These are phyloP conservation scores for Emergomyces pasteurianus DNA, from an alignment of 2,329 filamentous ascomycete genomes.

Conservation along the genomic window DNA sequence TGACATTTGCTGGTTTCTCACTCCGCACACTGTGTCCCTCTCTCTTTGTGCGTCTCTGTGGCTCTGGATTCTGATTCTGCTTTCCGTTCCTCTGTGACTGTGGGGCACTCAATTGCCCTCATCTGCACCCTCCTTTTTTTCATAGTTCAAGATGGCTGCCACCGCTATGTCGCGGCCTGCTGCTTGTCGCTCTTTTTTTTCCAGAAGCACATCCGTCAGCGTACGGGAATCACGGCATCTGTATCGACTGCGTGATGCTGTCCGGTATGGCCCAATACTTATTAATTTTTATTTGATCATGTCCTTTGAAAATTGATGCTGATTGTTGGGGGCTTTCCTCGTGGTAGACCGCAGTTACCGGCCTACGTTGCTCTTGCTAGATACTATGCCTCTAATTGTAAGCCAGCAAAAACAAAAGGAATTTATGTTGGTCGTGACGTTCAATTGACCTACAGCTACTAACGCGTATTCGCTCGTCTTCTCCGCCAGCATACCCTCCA, in stretches of 20 bases:
- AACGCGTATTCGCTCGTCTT: slow-evolving; percentile 6
- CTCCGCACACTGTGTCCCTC: not conserved
- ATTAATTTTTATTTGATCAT: not conserved
- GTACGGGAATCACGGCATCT: slow-evolving; percentile 35
- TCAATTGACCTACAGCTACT: not conserved
- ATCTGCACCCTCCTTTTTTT: not conserved
- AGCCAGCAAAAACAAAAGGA: slow-evolving; percentile 16
- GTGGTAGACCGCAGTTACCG: slow-evolving; percentile 33
- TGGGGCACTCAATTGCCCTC: slow-evolving; percentile 2
- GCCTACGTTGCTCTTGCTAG: slow-evolving; percentile 49
- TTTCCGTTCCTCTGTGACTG: not conserved
- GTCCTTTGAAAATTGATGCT: slow-evolving; percentile 1
- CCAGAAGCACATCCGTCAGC: slow-evolving; percentile 27
- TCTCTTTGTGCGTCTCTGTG: not conserved
- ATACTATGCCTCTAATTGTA: slow-evolving; percentile 60
- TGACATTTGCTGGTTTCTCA: not conserved
- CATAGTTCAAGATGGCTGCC: slow-evolving; percentile 41
- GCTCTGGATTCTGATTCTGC: not conserved
- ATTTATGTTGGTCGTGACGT: slow-evolving; percentile 9
- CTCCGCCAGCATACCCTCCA: slow-evolving; percentile 64
- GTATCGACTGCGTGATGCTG: slow-evolving; percentile 31
- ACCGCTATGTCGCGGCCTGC: slow-evolving; percentile 35
- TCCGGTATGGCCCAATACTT: slow-evolving; percentile 23
- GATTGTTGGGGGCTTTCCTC: not conserved
- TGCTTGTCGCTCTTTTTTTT: slow-evolving; percentile 31